Base-by-base conservation (phyloP, 148 eudicot species). In the Camellia granthamiana region DNA sequence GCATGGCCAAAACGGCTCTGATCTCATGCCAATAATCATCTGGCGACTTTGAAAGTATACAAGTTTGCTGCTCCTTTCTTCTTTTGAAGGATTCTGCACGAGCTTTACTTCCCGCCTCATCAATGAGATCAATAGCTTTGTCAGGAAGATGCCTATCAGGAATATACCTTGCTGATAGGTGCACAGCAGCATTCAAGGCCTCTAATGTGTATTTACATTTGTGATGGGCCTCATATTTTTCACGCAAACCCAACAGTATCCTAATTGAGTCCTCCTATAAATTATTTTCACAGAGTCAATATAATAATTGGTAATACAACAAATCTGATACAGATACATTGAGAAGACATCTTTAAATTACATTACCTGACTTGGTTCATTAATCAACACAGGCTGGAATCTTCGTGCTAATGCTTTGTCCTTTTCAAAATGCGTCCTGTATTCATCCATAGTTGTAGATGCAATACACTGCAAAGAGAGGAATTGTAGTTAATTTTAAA, bases 101-200 rank as follows among this genome's bases (percentile, higher is more conserved):
- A 73, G 90, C 88, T 84, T 83, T 87, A 76, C 92, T 89, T 79
- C 92, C 92, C 4, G 92, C 92, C 78, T 89, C 92, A 19, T 89
- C 92, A 46, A 89, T 84, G 74, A 89, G 92, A 86, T 89, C 92
- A 81, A 89, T 89, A 55, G 92, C 92, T 82, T 89, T 89, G 83
- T 89, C 92, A 42, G 92, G 92, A 82, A 89, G 90, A 81, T 89
- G 76, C 67, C 92, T 78, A 77, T 89, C 92, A 38, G 92, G 85
- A 78, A 89, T 89, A 79, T 87, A 89, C 82, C 88, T 87, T 18
- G 87, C 84, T 58, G 92, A 87, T 6, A 89, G 82, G 56, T 85
- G 61, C 51, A 89, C 92, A 52, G 92, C 92, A 73, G 90, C 90
- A 84, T 85, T 85, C 58, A 89, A 73, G 76, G 92, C 92, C 81